phyloP scores from a whole-genome alignment of 2,329 filamentous ascomycete genomes.

The Pyricularia sp. region DNA sequence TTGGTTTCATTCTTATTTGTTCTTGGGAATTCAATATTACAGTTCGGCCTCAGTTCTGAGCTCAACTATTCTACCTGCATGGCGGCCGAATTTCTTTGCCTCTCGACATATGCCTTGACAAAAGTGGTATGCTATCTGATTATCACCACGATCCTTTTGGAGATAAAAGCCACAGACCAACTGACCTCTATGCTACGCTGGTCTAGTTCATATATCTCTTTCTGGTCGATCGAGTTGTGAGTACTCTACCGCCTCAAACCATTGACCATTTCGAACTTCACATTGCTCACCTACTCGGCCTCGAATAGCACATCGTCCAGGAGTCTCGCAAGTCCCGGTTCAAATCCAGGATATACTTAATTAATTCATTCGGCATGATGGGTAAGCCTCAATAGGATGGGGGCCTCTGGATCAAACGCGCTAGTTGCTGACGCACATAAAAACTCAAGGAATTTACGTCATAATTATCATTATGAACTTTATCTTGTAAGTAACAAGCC shows the following conservation, averaged over 20 bases:
- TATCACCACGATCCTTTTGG: neutral
- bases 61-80: neutral
- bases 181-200: neutral
- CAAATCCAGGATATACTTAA: neutral
- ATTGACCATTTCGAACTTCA: no score
- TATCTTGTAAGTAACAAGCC: neutral
- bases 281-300: neutral
- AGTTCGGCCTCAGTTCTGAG: neutral
- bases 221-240: constrained; percentile 1
- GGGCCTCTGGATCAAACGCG: neutral
- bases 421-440: neutral
- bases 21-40: neutral
- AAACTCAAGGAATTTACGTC: neutral
- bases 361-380: neutral
- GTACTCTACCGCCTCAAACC: neutral
- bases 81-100: neutral
- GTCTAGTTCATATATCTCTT: constrained; percentile 1
- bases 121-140: neutral
- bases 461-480: constrained; percentile 2
- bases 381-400: neutral
- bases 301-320: neutral
- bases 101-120: neutral
- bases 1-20: neutral
- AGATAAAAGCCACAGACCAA: neutral
- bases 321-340: neutral